Evolutionary conservation across 2,329 filamentous ascomycete species (phyloP).

Genomic region (Harringtonia aguacate): DNA sequence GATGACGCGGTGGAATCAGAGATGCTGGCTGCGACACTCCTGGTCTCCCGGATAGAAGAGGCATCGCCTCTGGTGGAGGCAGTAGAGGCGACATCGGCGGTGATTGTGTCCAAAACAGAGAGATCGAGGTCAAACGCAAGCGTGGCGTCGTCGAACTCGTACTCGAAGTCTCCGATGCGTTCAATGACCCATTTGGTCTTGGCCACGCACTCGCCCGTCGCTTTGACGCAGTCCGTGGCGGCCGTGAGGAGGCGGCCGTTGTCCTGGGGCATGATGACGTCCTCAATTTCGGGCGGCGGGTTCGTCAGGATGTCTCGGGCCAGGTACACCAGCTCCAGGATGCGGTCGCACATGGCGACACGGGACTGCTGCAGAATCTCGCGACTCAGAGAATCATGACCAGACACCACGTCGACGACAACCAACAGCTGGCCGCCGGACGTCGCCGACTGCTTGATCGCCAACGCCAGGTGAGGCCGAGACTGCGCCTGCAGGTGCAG

Average conservation of each 20-base stretch:
- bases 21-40: background rate
- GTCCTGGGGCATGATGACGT: conserved; percentile 71
- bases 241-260: conserved; percentile 65
- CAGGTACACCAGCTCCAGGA: conserved; percentile 70
- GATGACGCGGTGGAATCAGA: background rate
- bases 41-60: background rate
- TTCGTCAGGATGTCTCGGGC: conserved; percentile 69
- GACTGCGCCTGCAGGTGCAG: conserved; percentile 90
- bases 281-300: conserved; percentile 58
- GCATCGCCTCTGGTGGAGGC: background rate
- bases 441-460: conserved; percentile 72
- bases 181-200: conserved; percentile 81
- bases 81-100: background rate
- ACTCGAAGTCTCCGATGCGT: conserved; percentile 82
- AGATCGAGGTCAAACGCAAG: conserved; percentile 44
- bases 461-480: conserved; percentile 68
- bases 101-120: conserved; percentile 36
- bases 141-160: conserved; percentile 53
- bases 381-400: conserved; percentile 60
- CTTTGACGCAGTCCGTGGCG: conserved; percentile 79
- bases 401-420: conserved; percentile 73
- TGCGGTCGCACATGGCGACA: conserved; percentile 65
- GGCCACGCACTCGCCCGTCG: conserved; percentile 82
- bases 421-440: conserved; percentile 71
- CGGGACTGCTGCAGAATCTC: conserved; percentile 58